Evolutionary conservation across 148 eudicot species (phyloP), one percentile per base, ranked within the genome.

Genomic region (Salicornia ramosissima): DNA sequence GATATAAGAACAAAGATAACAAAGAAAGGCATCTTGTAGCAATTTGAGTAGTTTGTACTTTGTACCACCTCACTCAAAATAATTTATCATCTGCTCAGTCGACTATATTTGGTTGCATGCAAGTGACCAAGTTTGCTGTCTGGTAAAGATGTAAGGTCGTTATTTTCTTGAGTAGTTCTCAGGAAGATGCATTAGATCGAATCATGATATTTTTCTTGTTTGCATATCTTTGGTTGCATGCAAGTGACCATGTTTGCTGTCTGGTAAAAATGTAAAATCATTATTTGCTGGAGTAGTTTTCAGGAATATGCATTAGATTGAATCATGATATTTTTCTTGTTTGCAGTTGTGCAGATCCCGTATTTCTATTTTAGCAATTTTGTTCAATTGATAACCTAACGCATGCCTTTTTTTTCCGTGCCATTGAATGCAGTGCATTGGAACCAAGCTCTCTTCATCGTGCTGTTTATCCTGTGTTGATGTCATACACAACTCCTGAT

Each of bases 401-500:
- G 1, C 71, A 2, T 61, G 49, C 26, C 19, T 16, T 18, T 64
- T 45, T 25, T 64, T 53, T 53, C 11, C 22, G 31, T 53, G 19
- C 31, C 67, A 75, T 83, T 80, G 76, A 72, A 77, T 84, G 89
- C 90, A 94, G 98, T 88, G 98, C 92, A 45, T 77, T 94, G 78
- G 98, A 94, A 71, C 96, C 98, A 42, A 88, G 96, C 71, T 88
- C 84, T 80, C 98, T 94, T 79, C 86, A 82, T 70, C 96, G 86
- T 57, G 98, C 98, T 75, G 54, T 94, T 68, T 94, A 94, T 84
- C 98, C 98, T 19, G 82, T 88, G 60, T 74, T 94, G 86, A 70
- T 85, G 13, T 94, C 98, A 52, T 94, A 85, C 69, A 68, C 90
- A 33, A 84, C 83, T 75, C 97, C 98, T 3, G 95, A 90, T 72